Percentiles rank a stretch among this genome's conserved stretches.
These are phyloP conservation scores for Tylopilus rubrobrunneus DNA, from an alignment of 768 basidiomycete species.

Conservation along the genomic window DNA sequence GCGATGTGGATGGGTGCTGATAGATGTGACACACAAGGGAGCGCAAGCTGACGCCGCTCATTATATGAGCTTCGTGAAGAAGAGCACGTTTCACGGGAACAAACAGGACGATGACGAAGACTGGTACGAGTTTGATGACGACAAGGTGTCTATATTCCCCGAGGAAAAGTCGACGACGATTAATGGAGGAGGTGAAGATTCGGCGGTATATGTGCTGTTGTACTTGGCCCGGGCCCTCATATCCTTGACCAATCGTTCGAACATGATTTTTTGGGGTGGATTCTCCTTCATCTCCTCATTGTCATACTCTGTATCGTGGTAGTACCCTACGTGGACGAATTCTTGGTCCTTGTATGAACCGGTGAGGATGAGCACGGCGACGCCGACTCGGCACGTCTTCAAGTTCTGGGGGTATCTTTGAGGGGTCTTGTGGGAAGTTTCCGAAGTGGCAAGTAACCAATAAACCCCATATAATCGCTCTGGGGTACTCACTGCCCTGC, in stretches of 20 bases:
- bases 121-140: constrained; percentile 97
- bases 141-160: constrained; percentile 84
- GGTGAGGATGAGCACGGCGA: constrained; percentile 94
- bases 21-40: constrained; percentile 87
- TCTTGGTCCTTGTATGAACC: constrained; percentile 96
- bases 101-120: constrained; percentile 46
- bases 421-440: constrained; percentile 77
- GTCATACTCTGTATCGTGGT: constrained; percentile 98
- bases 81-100: constrained; percentile 53
- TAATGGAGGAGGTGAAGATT: constrained; percentile 91
- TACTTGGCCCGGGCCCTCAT: too few species aligned
- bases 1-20: background rate
- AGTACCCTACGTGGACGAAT: constrained; percentile 99
- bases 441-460: constrained; percentile 67
- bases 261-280: constrained; percentile 64
- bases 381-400: constrained; percentile 96
- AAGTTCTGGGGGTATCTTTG: constrained; percentile 78
- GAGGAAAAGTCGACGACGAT: constrained; percentile 79
- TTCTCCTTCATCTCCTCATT: constrained; percentile 84
- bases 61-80: constrained; percentile 91
- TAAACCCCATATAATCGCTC: background rate
- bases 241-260: constrained; percentile 80
- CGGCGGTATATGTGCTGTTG: constrained; percentile 83
- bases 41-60: constrained; percentile 93
- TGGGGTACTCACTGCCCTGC: constrained; percentile 5